A percentile compares a stretch with the other conserved stretches of the same genome.
Conservation (phyloP, 352 stramenopile species). For the Pythium phragmiticola region DNA sequence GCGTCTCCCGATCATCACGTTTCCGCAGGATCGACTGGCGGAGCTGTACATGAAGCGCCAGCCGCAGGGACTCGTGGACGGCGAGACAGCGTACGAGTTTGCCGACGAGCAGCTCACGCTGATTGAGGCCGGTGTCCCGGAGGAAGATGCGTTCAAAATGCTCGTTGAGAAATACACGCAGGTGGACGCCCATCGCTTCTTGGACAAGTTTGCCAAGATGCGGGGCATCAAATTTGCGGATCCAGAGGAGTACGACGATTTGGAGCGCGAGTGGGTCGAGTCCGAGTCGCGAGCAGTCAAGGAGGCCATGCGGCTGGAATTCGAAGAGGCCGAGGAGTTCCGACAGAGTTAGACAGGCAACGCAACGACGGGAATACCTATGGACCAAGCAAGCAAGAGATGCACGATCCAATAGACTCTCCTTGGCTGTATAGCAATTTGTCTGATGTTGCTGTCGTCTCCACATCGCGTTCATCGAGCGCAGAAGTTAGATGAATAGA, state of each 20-base stretch:
- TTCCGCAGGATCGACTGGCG: slow-evolving; percentile 81
- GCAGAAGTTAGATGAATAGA: too few relatives aligned
- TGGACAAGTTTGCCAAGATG: slow-evolving; percentile 82
- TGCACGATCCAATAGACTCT: slow-evolving; percentile 3
- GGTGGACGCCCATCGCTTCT: slow-evolving; percentile 76
- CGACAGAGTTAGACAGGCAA: slow-evolving; percentile 50
- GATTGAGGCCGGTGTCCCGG: slow-evolving; percentile 77
- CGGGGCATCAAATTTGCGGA: slow-evolving; percentile 77
- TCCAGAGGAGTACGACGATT: slow-evolving; percentile 77
- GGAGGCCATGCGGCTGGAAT: slow-evolving; percentile 82
- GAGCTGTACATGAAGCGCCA: slow-evolving; percentile 79
- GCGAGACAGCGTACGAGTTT: slow-evolving; percentile 85
- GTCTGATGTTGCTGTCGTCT: not conserved
- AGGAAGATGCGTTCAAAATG: slow-evolving; percentile 80
- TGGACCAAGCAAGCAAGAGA: not conserved
- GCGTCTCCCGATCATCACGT: slow-evolving; percentile 74
- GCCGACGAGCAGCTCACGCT: slow-evolving; percentile 84
- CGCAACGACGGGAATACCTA: not conserved
- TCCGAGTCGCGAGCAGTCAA: slow-evolving; percentile 78
- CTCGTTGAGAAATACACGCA: slow-evolving; percentile 84
- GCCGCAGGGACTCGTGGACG: slow-evolving; percentile 63
- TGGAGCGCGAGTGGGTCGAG: slow-evolving; percentile 80
- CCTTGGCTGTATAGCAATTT: not conserved
- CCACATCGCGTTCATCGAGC: too few relatives aligned
- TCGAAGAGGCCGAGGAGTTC: slow-evolving; percentile 75